Evolutionary conservation across 371 early-diverging fungal genomes (phyloP).

Genomic region (Umbelopsis sp.): DNA sequence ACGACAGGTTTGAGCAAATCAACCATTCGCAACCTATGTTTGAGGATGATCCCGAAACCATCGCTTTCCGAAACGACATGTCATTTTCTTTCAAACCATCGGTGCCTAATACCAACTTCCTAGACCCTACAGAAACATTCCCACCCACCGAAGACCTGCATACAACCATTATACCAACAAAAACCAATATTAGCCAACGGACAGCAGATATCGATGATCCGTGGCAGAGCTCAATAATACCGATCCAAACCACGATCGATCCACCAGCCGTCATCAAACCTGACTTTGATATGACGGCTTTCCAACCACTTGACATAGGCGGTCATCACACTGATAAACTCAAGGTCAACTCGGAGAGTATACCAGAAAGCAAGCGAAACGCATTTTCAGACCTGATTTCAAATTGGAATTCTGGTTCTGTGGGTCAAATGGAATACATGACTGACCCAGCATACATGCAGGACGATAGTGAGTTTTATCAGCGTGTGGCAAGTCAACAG

Average conservation of each 20-base stretch:
- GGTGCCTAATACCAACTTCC: conserved; percentile 4
- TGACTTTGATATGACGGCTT: conserved; percentile 7
- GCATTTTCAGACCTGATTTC: conserved; percentile 53
- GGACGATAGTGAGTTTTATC: conserved; percentile 36
- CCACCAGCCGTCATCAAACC: not conserved
- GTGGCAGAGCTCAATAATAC: conserved; percentile 15
- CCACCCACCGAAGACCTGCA: not conserved
- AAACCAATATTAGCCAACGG: not conserved
- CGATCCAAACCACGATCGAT: not conserved
- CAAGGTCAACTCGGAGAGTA: not conserved
- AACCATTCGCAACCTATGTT: not conserved
- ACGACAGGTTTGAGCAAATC: not conserved
- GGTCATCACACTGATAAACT: not conserved
- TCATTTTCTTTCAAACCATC: conserved; percentile 15
- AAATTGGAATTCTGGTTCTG: conserved; percentile 39
- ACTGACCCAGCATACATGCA: conserved; percentile 12
- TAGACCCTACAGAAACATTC: conserved; percentile 3
- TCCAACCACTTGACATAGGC: not conserved
- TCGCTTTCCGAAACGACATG: conserved; percentile 13
- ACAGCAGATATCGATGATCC: conserved; percentile 8
- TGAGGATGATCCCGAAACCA: conserved; percentile 12
- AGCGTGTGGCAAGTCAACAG: conserved; percentile 41
- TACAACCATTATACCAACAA: conserved; percentile 5
- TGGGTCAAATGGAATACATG: conserved; percentile 8
- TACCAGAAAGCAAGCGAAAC: conserved; percentile 29